These are phyloP conservation scores for Thinopyrum elongatum DNA, from an alignment of 176 grass and related monocot species.

Conservation along the genomic window DNA sequence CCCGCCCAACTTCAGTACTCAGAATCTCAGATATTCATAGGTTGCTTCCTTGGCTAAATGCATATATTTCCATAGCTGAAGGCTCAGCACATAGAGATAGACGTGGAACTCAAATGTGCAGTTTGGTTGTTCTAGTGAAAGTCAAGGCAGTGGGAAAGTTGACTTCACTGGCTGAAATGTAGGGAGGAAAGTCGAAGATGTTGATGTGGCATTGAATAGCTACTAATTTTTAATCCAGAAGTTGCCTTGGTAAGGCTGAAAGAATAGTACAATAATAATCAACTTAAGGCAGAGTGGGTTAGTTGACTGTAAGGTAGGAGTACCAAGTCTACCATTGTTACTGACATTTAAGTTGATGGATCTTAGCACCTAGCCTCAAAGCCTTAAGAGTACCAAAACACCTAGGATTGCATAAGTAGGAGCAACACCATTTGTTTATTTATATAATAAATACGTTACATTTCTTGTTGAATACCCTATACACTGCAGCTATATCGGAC, in stretches of 20 bases:
- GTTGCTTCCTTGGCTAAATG: neutral
- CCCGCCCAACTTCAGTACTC: neutral
- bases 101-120: neutral
- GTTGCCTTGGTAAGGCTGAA: neutral
- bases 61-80: neutral
- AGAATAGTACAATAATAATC: neutral
- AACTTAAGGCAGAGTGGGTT: neutral
- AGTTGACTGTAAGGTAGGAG: neutral
- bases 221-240: neutral
- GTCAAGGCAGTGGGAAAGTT: neutral
- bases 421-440: neutral
- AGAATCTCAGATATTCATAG: constrained; percentile 17
- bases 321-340: neutral
- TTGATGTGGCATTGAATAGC: neutral
- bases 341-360: neutral
- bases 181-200: neutral
- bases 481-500: neutral
- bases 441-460: neutral
- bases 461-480: neutral
- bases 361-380: neutral
- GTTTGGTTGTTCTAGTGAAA: neutral
- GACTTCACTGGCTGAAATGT: neutral
- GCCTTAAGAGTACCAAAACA: no score
- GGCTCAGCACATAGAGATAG: neutral
- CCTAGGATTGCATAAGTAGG: neutral